Evolutionary conservation across 139 green algal species (phyloP).

Genomic region (Axilococcus clingmanii): DNA sequence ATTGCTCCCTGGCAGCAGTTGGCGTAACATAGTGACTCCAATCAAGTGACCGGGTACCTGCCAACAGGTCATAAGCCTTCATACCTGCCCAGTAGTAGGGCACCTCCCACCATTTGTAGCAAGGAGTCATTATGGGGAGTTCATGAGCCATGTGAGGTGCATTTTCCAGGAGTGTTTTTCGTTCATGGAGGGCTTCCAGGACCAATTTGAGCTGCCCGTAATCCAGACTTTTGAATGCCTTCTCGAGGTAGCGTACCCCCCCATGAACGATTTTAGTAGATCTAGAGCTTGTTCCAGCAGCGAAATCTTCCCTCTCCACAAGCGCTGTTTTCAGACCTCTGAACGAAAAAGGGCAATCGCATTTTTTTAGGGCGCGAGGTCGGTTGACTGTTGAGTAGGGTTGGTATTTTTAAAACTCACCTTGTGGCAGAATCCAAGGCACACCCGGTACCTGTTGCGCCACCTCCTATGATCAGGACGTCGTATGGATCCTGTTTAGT

Average conservation of each 20-base stretch:
- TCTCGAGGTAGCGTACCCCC: constrained; percentile 92
- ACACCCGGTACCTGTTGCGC: constrained; percentile 86
- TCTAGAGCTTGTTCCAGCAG: constrained; percentile 75
- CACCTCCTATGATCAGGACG: constrained; percentile 86
- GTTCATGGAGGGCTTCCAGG: constrained; percentile 85
- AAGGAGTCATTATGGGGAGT: constrained; percentile 92
- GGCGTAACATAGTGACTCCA: constrained; percentile 62
- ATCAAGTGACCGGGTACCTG: constrained; percentile 60
- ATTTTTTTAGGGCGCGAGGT: not conserved
- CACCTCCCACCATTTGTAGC: constrained; percentile 96
- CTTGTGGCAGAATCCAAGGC: constrained; percentile 83
- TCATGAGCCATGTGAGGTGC: constrained; percentile 65
- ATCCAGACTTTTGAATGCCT: constrained; percentile 80
- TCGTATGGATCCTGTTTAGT: constrained; percentile 55
- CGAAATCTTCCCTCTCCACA: constrained; percentile 94
- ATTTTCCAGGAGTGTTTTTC: constrained; percentile 69
- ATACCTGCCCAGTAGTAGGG: constrained; percentile 94
- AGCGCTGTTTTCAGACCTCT: constrained; percentile 69
- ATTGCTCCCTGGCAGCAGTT: constrained; percentile 33
- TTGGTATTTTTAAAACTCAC: constrained; percentile 29
- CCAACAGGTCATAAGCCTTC: constrained; percentile 90
- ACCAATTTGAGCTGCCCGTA: constrained; percentile 83
- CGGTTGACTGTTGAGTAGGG: not conserved
- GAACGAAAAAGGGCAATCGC: not conserved
- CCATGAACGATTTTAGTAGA: constrained; percentile 96